Evolutionary conservation across 1,284 basidiomycete species (phyloP).

Genomic region (Tremellales sp.): DNA sequence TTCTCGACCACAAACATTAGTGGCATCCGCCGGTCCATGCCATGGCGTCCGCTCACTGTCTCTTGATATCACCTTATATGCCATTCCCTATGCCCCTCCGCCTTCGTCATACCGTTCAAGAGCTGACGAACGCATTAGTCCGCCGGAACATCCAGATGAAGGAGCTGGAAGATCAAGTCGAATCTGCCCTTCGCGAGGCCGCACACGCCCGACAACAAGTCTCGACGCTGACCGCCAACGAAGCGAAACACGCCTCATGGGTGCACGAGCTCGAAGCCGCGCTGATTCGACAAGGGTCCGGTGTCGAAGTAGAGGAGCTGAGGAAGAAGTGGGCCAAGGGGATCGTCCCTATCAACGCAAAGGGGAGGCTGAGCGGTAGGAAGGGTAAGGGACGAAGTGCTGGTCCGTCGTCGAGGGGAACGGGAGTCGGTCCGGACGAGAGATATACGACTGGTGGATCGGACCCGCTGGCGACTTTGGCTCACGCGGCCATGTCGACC

Average conservation of each 20-base stretch:
- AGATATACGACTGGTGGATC: background rate
- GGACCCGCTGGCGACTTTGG: background rate
- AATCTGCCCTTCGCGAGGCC: background rate
- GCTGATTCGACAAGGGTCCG: background rate
- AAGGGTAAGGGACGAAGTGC: background rate
- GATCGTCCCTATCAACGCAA: background rate
- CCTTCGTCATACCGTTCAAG: background rate
- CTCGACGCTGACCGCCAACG: background rate
- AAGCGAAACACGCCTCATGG: background rate
- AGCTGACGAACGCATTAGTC: background rate
- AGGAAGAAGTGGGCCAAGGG: background rate
- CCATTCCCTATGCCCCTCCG: too few relatives aligned
- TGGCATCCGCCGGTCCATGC: too few relatives aligned
- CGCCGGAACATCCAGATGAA: background rate
- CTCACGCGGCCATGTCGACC: background rate
- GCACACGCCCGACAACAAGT: background rate
- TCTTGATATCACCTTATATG: too few relatives aligned
- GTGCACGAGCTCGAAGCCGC: background rate
- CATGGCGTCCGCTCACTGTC: too few relatives aligned
- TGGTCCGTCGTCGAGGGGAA: too few relatives aligned
- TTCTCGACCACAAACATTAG: too few relatives aligned
- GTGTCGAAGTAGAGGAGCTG: background rate
- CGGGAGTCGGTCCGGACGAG: background rate
- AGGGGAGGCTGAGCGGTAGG: background rate
- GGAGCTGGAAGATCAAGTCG: background rate